phyloP scores from a whole-genome alignment of 108 stramenopile genomes.

The Heterococcus sp. region DNA sequence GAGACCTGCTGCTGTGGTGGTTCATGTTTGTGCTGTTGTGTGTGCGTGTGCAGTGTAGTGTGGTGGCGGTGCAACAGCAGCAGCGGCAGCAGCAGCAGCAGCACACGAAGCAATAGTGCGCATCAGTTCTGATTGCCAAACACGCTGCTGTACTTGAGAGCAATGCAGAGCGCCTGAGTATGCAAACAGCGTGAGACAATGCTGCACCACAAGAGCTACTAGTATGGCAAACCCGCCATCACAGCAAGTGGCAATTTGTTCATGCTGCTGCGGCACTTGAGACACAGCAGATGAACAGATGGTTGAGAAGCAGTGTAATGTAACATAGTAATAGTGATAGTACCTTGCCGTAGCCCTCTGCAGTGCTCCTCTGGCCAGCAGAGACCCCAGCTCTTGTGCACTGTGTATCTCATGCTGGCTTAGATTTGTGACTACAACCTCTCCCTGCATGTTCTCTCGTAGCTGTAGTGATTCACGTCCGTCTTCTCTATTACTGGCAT shows the following conservation, averaged over 20 bases:
- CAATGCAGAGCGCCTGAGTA: too few relatives aligned
- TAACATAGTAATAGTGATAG: too few relatives aligned
- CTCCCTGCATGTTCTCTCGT: constrained; percentile 33
- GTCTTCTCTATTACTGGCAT: background rate
- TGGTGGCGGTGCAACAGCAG: background rate
- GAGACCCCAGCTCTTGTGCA: constrained; percentile 15
- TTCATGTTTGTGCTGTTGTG: constrained; percentile 53
- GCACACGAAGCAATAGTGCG: too few relatives aligned
- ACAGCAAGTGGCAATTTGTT: too few relatives aligned
- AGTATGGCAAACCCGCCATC: too few relatives aligned
- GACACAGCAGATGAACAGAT: too few relatives aligned
- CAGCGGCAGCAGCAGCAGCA: background rate
- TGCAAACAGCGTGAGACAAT: too few relatives aligned
- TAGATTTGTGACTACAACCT: constrained; percentile 30
- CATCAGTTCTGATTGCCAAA: too few relatives aligned
- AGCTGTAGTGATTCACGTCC: constrained; percentile 8
- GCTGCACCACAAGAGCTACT: too few relatives aligned
- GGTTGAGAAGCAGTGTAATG: too few relatives aligned
- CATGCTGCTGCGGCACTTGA: too few relatives aligned
- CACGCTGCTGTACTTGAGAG: too few relatives aligned
- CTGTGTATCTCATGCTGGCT: constrained; percentile 30
- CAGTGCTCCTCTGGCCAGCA: constrained; percentile 40
- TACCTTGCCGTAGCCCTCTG: constrained; percentile 25
- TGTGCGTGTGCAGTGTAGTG: constrained; percentile 58
- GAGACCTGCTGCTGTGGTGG: constrained; percentile 57